Evolutionary conservation across 495 filamentous ascomycete species (phyloP), one percentile per base, ranked within the genome.

Genomic region (Hypoxylon trugodes): DNA sequence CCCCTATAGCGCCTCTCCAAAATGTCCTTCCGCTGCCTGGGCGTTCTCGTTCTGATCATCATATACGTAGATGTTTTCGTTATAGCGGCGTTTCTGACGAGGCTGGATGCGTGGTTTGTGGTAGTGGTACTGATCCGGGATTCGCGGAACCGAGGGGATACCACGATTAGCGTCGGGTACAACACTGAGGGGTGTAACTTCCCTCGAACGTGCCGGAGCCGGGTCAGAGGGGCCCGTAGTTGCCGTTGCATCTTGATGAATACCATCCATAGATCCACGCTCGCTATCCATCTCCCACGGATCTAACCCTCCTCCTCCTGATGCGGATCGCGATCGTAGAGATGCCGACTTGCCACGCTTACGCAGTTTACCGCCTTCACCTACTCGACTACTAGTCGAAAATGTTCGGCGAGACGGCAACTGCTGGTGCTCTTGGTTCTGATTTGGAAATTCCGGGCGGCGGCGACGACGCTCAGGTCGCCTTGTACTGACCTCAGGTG

Each of bases 91-190:
- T n/a, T n/a, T n/a, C n/a, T n/a, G n/a, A n/a, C n/a, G n/a, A 6
- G 18, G 8, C 5, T 46, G 16, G 41, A 43, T 21, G 22, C 50
- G 37, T 4, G 49, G 49, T 22, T 65, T 65, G 43, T 55, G 55
- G 50, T 56, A 60, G 45, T 67, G 63, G 51, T 65, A 74, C 6
- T 60, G 66, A 33, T 71, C 73, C 22, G 73, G 73, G 36, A 69
- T 66, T 8, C 55, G 53, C 7, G 77, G 76, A 25, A 77, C 72
- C 22, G 59, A 50, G 8, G 78, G 74, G 21, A 79, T 73, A 8
- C 77, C 75, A n/a, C 73, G 69, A 40, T 78, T 76, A 15, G 43
- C 65, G 36, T 76, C 73, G 7, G 73, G 68, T 12, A 76, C 57
- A 4, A 77, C 59, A 18, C 66, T 61, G 25, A 77, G 57, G 36